Percentiles rank a stretch among this genome's conserved stretches.
These are phyloP conservation scores for Melampsora abietis-canadensis DNA, from an alignment of 1,284 basidiomycete genomes.

Conservation along the genomic window DNA sequence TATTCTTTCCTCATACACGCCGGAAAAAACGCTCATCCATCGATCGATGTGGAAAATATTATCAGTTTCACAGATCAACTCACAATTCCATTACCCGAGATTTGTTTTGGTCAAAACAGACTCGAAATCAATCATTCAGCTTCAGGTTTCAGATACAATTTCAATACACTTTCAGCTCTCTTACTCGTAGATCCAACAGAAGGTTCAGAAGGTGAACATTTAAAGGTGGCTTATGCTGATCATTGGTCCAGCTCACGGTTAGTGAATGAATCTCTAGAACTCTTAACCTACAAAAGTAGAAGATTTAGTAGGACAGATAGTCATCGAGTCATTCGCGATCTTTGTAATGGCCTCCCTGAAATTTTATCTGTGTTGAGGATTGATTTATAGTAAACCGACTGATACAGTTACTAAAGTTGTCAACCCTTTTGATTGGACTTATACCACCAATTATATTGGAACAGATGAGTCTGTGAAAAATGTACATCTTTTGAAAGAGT, in stretches of 20 bases:
- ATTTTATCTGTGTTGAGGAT: neutral
- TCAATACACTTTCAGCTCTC: conserved; percentile 70
- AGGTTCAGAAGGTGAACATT: conserved; percentile 73
- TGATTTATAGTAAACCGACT: conserved; percentile 12
- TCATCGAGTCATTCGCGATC: neutral
- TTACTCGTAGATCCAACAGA: conserved; percentile 70
- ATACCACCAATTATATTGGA: conserved; percentile 82
- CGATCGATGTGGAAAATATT: conserved; percentile 63
- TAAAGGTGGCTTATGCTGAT: conserved; percentile 90
- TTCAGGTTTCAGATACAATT: conserved; percentile 66
- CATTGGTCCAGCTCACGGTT: conserved; percentile 86
- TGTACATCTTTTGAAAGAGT: neutral
- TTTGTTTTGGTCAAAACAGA: conserved; percentile 88
- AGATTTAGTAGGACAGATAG: no score
- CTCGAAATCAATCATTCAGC: conserved; percentile 61
- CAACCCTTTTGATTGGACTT: conserved; percentile 97
- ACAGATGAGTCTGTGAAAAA: conserved; percentile 52
- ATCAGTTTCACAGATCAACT: conserved; percentile 68
- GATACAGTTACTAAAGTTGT: conserved; percentile 54
- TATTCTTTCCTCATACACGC: conserved; percentile 31
- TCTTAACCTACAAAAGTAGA: no score
- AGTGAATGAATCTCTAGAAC: conserved; percentile 42
- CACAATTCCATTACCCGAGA: conserved; percentile 83
- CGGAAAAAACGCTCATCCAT: conserved; percentile 58
- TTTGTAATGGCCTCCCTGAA: neutral